Base-by-base conservation (phyloP, 345 rosid species). In the Lenwebbia sp. region DNA sequence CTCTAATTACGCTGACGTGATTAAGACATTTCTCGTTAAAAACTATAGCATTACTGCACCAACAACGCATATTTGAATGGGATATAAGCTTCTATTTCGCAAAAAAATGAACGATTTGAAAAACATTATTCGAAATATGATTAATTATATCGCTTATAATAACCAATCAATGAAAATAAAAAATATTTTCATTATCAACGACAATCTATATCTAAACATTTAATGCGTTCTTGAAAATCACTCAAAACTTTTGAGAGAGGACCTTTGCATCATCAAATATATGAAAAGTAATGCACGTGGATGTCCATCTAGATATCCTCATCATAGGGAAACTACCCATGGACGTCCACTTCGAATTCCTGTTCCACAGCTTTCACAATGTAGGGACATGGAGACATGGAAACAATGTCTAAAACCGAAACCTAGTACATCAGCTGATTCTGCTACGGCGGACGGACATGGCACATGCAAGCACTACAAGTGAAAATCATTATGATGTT, bases 51-150 rank as follows among this genome's bases (percentile, higher is more conserved):
- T 22, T 2, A 65, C 13, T 33, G 5, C 78, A 8, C 6, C 2
- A 21, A 65, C 44, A 33, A 33, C 40, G 33, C 12, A 65, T 8
- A 5, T 22, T 65, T 23, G 33, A 65, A 65, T 0, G 3, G 8
- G 10, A 1, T 21, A n/a, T n/a, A n/a, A n/a, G n/a, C n/a, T n/a
- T n/a, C 41, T 30, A 6, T 7, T 30, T 30, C 6, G 4, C 0
- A n/a, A 10, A 17, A 65, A 30, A 65, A 30, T 7, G 4, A 62
- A 62, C 14, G 7, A 62, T 28, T 60, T 26, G 0, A 1, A 60
- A 60, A 13, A 3, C n/a, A 13, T 6, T 14, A 37, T 13, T 13
- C 4, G 7, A 65, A 33, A 33, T 33, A 65, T 30, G 5, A 30
- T 17, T 41, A 4, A 11, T 33, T 5, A 5, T 5, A 9, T 33